Evolutionary conservation across 257 asterid genomes (phyloP), one percentile per base, ranked within the genome.

Genomic region (Capsicum baccatum): DNA sequence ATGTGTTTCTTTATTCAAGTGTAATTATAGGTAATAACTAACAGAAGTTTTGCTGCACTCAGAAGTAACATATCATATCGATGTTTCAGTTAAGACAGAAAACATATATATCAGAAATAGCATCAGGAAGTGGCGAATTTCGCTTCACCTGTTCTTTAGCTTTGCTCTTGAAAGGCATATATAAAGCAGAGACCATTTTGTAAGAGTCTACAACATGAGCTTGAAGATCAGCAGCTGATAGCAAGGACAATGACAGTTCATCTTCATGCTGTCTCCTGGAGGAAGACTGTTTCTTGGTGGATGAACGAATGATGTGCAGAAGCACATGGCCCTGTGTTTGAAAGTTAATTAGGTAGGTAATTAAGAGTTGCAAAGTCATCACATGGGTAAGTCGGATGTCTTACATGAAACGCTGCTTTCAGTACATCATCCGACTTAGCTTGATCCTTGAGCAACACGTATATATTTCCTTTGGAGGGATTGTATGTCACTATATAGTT

Each of bases 331-430:
- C 99, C 99, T 97, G 94, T 42, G 85, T 88, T 82, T 62, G 50
- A 83, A 85, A 74, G 85, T 21, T 79, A 85, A 47, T 91, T 85
- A 87, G 92, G 74, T 82, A 33, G 44, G 6, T 39, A 82, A 17
- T 14, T 54, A 35, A 76, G 85, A 70, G 12, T 39, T 60, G 57
- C 54, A 66, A 21, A 78, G 69, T 52, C 42, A 82, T 42, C 84
- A 87, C 58, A 83, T 82, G 79, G 84, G 69, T 35, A 71, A 12
- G 85, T 83, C 81, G 17, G 71, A 83, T 80, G 84, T 44, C 98
- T 94, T 86, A 96, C 99, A 87, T 96, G 99, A 88, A 96, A 96
- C 83, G 97, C 94, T 79, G 99, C 98, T 90, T 97, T 97, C 92
- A 95, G 69, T 78, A 97, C 94, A 87, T 97, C 99, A 85, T 97